Base-by-base conservation (phyloP, 345 rosid species). In the Lenwebbia sp. region DNA sequence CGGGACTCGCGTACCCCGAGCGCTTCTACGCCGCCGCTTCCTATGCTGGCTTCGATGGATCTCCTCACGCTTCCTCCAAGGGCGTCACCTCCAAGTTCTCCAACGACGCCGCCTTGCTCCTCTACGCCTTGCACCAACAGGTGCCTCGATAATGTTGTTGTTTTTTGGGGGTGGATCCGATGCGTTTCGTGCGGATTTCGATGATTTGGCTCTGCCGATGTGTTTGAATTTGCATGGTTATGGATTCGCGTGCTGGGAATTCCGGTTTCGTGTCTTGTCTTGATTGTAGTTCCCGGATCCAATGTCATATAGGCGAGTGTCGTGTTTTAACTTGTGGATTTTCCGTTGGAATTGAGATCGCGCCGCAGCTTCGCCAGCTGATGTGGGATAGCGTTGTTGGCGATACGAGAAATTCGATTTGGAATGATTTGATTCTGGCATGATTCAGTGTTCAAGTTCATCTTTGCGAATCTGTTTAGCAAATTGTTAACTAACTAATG, bases 1-100 rank as follows among this genome's bases (percentile, higher is more conserved):
- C 99, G 85, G 98, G 98, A 90, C 98, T 95, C 89, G 96, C 99
- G 74, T 96, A 95, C 90, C 99, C 99, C 44, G 98, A 96, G 88
- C 93, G 99, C 53, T 98, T 98, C 92, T 98, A 93, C 86, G 96
- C 98, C 10, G 99, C 99, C n/a, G 95, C 99, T 49, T 84, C 98
- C 15, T 97, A 86, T 87, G 97, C 93, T 85, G 99, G 99, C 56
- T 91, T 97, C 89, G 96, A 94, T 51, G 98, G 99, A 96, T 96
- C 98, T 90, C 92, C 92, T 17, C 87, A 88, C 89, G 87, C 98
- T 55, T 55, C 93, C 89, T 84, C 88, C 88, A 90, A 90, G 86
- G 88, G 85, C 53, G 88, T 97, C 88, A 84, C 92, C 90, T 93
- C 98, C 84, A 97, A 92, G 93, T 97, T 92, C 92, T 87, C 95